Base-by-base conservation (phyloP, 164 flowering plant species). In the Kalanchoe fedtschenkoi region DNA sequence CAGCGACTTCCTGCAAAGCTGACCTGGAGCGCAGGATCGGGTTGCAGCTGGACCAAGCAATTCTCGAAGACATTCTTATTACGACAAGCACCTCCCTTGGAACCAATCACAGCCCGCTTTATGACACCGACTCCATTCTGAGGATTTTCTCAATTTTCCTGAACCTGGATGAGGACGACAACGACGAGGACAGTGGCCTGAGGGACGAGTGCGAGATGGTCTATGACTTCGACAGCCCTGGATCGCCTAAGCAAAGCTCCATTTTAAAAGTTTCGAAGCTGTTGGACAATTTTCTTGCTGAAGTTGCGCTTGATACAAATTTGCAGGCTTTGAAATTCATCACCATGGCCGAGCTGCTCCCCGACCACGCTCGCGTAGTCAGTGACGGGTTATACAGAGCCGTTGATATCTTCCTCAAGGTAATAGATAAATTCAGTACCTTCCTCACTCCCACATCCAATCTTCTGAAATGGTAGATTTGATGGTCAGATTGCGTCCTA, bases 321-420 rank as follows among this genome's bases (percentile, higher is more conserved):
- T 70, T 95, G 72, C 61, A 64, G 21, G 72, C 93, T 13, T 70
- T 84, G 17, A 95, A 86, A 71, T 86, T 89, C 74, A 85, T 83
- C 39, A 82, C 90, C 24, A 69, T 95, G 5, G 85, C 96, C 21
- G 99, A 95, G 69, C 68, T 95, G 38, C 87, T 95, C 42, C 99
- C 99, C 2, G 97, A 95, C 68, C 93, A 91, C 71, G 99, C 96
- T 54, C 89, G 96, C 1, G 60, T 80, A 4, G 79, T 79, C 2
- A 82, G 73, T 38, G 99, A 95, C 69, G 99, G 90, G 35, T 62
- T 95, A 15, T 95, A 91, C 76, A 79, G 93, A 70, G 96, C 97
- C 9, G 87, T 81, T 1, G 97, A 95, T 65, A 83, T 91, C 69
- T 95, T 84, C 76, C 89, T 91, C 69, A 95, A 95, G 85, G 99